Evolutionary conservation across 2,329 filamentous ascomycete genomes (phyloP), one percentile per base, ranked within the genome.

Genomic region (Talaromyces marneffei): DNA sequence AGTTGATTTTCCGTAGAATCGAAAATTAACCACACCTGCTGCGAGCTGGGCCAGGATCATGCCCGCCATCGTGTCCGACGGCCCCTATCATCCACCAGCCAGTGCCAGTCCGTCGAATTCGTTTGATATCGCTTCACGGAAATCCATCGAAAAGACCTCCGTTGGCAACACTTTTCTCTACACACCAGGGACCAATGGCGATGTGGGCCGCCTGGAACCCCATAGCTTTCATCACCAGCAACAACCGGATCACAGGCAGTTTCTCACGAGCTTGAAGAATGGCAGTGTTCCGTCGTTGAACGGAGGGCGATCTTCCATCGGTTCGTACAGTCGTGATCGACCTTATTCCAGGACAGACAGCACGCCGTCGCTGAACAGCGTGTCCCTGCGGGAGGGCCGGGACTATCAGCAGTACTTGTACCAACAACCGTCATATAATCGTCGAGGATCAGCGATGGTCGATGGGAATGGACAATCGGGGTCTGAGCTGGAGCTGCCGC

Each of bases 271-370:
- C 31, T 60, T 74, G 37, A 77, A 76, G 69, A 75, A 78, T 73
- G 82, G 84, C 69, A 87, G 82, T 75, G 83, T 87, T 76, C 83
- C 79, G 73, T 81, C 84, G 39, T 70, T 85, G 70, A 80, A 82
- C 66, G 86, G 87, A 71, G 84, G 82, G 65, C 80, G 78, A 67
- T 77, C 79, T 61, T 77, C 73, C 62, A 71, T 73, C 63, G 74
- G 74, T 60, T 78, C 77, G 55, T 76, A 78, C 63, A 74, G 74
- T 46, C 69, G 74, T 70, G 77, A 78, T 20, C 72, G 68, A 66
- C 72, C 70, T 35, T 71, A 71, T 61, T 72, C 75, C 57, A 75
- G 76, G 66, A 59, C 48, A 63, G 74, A 72, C 40, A 80, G 78
- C 64, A 77, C 81, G 18, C 83, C 88, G 63, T 78, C 77, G n/a